Conservation (phyloP, 148 eudicot species). For the Rheum nobile region DNA sequence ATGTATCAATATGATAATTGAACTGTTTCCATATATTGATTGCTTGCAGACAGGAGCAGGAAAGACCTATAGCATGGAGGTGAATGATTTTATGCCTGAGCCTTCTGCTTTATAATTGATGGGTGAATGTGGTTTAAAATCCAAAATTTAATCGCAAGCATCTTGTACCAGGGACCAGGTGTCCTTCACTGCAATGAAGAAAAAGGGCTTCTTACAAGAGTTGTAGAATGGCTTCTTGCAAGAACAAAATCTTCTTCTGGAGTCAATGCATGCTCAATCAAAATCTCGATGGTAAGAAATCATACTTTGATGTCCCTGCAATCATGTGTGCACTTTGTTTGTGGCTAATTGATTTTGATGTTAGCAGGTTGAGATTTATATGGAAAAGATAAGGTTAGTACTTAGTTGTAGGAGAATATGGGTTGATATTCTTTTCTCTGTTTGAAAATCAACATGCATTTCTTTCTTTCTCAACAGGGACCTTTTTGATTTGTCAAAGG, state of each 20-base stretch:
- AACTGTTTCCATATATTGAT: neutral
- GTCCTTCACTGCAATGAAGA: conserved; percentile 44
- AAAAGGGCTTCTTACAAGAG: conserved; percentile 80
- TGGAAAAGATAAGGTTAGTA: conserved; percentile 95
- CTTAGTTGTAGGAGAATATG: neutral
- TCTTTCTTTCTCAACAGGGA: conserved; percentile 44
- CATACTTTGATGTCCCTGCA: neutral
- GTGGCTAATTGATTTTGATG: conserved; percentile 4
- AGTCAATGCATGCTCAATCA: conserved; percentile 34
- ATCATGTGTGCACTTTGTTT: conserved; percentile 1
- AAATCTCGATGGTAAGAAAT: conserved; percentile 64
- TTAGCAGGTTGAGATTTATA: conserved; percentile 81
- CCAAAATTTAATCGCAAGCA: neutral
- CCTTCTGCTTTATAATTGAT: neutral
- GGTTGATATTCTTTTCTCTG: neutral
- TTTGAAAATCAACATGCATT: neutral
- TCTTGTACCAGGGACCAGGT: conserved; percentile 53
- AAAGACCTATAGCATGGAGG: conserved; percentile 96
- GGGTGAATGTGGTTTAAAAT: neutral
- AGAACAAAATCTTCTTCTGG: conserved; percentile 28
- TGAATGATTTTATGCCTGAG: conserved; percentile 16
- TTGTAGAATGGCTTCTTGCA: conserved; percentile 60
- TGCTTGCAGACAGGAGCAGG: conserved; percentile 85
- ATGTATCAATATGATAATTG: neutral
- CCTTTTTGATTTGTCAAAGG: conserved; percentile 85